Evolutionary conservation across 192 early-diverging fungal genomes (phyloP).

Genomic region (Coemansia sp.): DNA sequence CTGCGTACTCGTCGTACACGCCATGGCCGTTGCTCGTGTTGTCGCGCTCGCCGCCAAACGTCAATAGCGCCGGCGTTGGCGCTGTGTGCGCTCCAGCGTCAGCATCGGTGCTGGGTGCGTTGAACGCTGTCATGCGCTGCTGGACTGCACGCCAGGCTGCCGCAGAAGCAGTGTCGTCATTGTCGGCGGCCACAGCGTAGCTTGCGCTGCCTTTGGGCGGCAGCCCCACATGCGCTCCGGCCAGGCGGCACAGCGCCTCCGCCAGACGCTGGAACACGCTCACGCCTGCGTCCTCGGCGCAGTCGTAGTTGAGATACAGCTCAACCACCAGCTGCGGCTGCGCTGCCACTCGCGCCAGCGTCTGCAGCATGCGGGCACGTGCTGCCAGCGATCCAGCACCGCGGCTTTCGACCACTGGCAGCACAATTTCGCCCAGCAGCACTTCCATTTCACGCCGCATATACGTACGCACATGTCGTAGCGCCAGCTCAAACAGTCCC

Average conservation of each 20-base stretch:
- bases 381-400: constrained; percentile 61
- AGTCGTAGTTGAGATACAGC: constrained; percentile 95
- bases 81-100: constrained; percentile 7
- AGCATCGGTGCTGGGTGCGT: constrained; percentile 5
- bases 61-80: constrained; percentile 20
- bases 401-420: constrained; percentile 85
- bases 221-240: constrained; percentile 18
- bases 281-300: constrained; percentile 74
- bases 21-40: neutral
- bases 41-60: constrained; percentile 14
- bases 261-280: constrained; percentile 91
- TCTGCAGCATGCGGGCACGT: constrained; percentile 70
- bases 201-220: constrained; percentile 30
- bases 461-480: constrained; percentile 65
- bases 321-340: constrained; percentile 83
- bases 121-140: constrained; percentile 45
- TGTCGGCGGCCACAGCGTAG: constrained; percentile 28
- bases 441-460: constrained; percentile 88
- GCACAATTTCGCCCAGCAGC: constrained; percentile 84
- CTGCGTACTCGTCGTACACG: constrained; percentile 46
- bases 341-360: constrained; percentile 64
- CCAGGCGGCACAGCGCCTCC: constrained; percentile 41
- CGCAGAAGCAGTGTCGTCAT: constrained; percentile 11
- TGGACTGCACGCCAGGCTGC: constrained; percentile 51
- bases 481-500: constrained; percentile 78